A percentile compares a stretch with the other conserved stretches of the same genome.
Conservation (phyloP, 306 rosid genomes). For the Cyamopsis tetragonoloba region DNA sequence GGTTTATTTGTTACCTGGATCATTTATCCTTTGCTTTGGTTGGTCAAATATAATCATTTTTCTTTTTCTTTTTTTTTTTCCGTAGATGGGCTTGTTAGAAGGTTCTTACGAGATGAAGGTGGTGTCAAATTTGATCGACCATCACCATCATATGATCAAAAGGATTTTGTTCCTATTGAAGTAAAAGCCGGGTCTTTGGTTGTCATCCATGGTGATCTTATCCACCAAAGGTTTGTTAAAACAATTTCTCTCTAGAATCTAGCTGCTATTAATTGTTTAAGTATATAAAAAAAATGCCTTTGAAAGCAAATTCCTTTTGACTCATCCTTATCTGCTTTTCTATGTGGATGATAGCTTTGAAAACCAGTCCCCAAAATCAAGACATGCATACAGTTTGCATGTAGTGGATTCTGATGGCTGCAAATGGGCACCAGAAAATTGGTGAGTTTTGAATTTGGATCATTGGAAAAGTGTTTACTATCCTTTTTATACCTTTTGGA, state of each 20-base stretch:
- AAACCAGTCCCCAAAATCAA: conserved; percentile 83
- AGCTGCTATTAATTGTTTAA: no score
- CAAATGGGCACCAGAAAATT: conserved; percentile 85
- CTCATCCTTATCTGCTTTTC: neutral
- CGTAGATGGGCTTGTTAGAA: conserved; percentile 87
- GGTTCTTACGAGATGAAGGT: conserved; percentile 67
- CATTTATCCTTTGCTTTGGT: conserved; percentile 9
- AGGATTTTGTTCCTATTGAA: conserved; percentile 86
- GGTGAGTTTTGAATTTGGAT: conserved; percentile 61
- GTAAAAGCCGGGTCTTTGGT: conserved; percentile 88
- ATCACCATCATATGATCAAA: conserved; percentile 61
- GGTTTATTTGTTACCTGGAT: neutral
- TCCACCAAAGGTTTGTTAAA: conserved; percentile 84
- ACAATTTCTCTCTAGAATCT: conserved; percentile 15
- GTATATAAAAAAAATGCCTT: neutral
- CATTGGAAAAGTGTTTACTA: neutral
- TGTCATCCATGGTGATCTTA: conserved; percentile 91
- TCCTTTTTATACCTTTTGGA: neutral
- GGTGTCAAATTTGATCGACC: conserved; percentile 83
- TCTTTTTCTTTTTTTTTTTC: conserved; percentile 1
- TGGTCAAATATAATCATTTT: conserved; percentile 5
- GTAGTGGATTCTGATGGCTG: conserved; percentile 89
- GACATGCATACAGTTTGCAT: conserved; percentile 91
- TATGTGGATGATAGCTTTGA: conserved; percentile 61
- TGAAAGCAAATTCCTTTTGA: conserved; percentile 3